Percentiles rank a stretch among this genome's conserved stretches.
These are phyloP conservation scores for Ulota crispa DNA, from an alignment of 225 moss, liverwort and hornwort genomes.

Conservation along the genomic window DNA sequence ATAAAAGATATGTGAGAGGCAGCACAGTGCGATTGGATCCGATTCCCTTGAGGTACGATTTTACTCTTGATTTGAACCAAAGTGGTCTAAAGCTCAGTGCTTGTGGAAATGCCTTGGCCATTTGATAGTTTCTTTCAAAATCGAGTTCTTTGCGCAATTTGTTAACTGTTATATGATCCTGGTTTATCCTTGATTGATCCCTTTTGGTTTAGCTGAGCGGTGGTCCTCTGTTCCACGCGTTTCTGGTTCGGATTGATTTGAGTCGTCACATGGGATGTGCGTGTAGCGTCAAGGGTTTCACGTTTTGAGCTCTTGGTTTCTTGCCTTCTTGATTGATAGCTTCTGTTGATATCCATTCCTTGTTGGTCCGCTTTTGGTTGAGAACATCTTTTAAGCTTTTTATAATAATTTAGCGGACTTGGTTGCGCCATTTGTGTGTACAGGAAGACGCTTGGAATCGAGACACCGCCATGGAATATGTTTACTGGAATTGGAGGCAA, in stretches of 20 bases:
- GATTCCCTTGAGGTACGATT: conserved; percentile 1
- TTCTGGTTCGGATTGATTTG: background rate
- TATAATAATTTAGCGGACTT: background rate
- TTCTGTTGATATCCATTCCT: background rate
- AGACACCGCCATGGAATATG: background rate
- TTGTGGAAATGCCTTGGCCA: background rate
- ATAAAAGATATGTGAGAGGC: background rate
- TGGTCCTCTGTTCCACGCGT: background rate
- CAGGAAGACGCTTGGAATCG: background rate
- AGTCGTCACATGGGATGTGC: background rate
- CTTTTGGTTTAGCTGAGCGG: background rate
- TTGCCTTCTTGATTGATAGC: background rate
- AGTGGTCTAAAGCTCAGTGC: background rate
- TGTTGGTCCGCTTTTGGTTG: background rate
- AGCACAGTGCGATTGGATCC: background rate
- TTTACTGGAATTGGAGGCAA: background rate
- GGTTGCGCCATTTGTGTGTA: conserved; percentile 4
- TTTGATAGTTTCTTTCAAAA: background rate
- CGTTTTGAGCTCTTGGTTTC: conserved; percentile 20
- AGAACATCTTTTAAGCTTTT: background rate
- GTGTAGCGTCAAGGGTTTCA: conserved; percentile 12
- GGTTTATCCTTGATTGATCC: background rate
- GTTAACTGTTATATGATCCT: background rate
- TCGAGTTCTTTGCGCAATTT: background rate
- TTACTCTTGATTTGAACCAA: background rate